Conservation (phyloP, 208 protist species). For the Leishmania braziliensis region DNA sequence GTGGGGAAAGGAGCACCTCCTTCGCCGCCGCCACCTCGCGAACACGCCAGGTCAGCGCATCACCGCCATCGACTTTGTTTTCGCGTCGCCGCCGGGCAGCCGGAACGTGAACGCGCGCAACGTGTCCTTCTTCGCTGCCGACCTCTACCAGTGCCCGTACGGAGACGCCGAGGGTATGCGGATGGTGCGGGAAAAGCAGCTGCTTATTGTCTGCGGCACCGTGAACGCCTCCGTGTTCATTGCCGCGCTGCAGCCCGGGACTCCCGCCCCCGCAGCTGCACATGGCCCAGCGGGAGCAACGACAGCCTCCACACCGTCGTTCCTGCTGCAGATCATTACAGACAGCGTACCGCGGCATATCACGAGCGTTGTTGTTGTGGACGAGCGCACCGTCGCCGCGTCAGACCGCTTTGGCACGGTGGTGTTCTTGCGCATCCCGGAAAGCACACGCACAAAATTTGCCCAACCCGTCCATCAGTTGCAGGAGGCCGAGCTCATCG, state of each 20-base stretch:
- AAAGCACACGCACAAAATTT: conserved; percentile 55
- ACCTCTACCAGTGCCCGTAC: conserved; percentile 66
- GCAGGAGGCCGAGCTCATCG: conserved; percentile 54
- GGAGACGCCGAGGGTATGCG: conserved; percentile 28
- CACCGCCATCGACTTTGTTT: conserved; percentile 76
- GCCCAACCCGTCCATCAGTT: conserved; percentile 58
- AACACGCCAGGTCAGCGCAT: conserved; percentile 68
- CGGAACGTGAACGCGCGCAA: conserved; percentile 29
- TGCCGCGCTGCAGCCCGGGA: conserved; percentile 57
- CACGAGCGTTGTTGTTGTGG: conserved; percentile 63
- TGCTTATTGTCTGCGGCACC: conserved; percentile 81
- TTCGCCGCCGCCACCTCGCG: conserved; percentile 64
- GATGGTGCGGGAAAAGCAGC: conserved; percentile 48
- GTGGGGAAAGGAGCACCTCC: conserved; percentile 68
- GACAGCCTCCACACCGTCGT: conserved; percentile 40
- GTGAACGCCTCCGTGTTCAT: conserved; percentile 72
- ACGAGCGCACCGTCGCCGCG: conserved; percentile 73
- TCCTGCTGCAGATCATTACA: conserved; percentile 62
- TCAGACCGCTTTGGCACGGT: conserved; percentile 76
- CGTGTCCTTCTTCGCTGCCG: conserved; percentile 24
- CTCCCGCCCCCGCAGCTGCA: not conserved
- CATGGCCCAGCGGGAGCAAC: not conserved
- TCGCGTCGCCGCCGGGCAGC: conserved; percentile 52
- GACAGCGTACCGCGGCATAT: conserved; percentile 68
- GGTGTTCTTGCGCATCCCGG: conserved; percentile 63